A percentile compares a stretch with the other conserved stretches of the same genome.
Evolutionary conservation across 129 eudicot genomes (phyloP).

Genomic region (Lactuca saligna): DNA sequence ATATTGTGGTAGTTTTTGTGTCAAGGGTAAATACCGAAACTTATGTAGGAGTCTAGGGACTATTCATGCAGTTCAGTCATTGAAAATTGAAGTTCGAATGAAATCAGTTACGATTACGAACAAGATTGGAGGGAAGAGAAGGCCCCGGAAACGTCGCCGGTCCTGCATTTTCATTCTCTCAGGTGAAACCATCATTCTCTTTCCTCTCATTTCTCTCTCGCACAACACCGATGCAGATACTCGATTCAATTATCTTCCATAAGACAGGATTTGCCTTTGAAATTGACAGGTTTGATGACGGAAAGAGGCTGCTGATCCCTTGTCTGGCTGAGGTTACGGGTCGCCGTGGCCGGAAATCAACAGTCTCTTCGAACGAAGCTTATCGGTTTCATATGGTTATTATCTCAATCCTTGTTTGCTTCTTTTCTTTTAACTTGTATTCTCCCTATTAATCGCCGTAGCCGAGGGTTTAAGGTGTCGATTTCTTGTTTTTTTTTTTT

Average conservation of each 20-base stretch:
- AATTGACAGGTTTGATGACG: slow-evolving; percentile 20
- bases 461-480: slow-evolving; percentile 2
- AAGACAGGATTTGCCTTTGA: slow-evolving; percentile 19
- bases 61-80: slow-evolving; percentile 4
- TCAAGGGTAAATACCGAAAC: not conserved
- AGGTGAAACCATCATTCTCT: slow-evolving; percentile 2
- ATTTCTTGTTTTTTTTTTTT: not conserved
- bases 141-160: slow-evolving; percentile 13
- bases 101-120: slow-evolving; percentile 2
- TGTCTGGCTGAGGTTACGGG: slow-evolving; percentile 1
- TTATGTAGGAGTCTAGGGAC: not conserved
- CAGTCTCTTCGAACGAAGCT: slow-evolving; percentile 11
- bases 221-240: slow-evolving; percentile 18
- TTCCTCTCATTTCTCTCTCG: slow-evolving; percentile 1
- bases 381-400: slow-evolving; percentile 11
- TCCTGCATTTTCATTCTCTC: slow-evolving; percentile 20
- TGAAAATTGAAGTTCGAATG: not conserved
- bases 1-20: not conserved
- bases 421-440: not conserved
- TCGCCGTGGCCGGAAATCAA: slow-evolving; percentile 26
- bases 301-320: slow-evolving; percentile 35
- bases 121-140: slow-evolving; percentile 24
- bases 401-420: slow-evolving; percentile 1
- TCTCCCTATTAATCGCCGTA: not conserved
- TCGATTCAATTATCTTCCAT: not conserved